Conservation (phyloP, 2,329 filamentous ascomycete genomes). For the Samsoniella hepiali region DNA sequence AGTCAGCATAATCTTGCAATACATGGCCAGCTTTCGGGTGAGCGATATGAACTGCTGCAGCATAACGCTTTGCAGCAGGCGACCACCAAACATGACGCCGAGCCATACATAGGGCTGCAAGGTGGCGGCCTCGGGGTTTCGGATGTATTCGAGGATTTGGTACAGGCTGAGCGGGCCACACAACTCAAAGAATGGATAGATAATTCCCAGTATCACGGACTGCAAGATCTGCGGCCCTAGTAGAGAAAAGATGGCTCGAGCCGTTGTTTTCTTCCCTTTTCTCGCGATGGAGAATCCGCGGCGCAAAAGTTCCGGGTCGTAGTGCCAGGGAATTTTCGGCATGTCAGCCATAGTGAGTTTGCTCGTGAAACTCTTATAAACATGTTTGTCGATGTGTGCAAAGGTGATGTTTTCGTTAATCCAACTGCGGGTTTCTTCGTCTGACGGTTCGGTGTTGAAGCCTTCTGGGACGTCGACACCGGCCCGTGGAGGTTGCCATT, state of each 20-base stretch:
- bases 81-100: conserved; percentile 50
- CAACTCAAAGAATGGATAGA: conserved; percentile 43
- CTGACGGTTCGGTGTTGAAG: conserved; percentile 38
- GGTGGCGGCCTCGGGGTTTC: conserved; percentile 40
- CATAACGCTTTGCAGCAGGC: conserved; percentile 43
- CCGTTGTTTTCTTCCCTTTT: conserved; percentile 29
- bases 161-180: conserved; percentile 53
- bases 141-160: conserved; percentile 49
- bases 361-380: conserved; percentile 41
- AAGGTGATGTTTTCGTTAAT: conserved; percentile 49
- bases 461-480: conserved; percentile 37
- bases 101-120: conserved; percentile 53
- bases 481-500: conserved; percentile 46
- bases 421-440: conserved; percentile 54
- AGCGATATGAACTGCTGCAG: conserved; percentile 57
- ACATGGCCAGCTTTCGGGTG: conserved; percentile 52
- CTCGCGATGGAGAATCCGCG: background rate
- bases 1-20: conserved; percentile 53
- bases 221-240: conserved; percentile 39
- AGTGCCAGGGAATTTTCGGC: conserved; percentile 50
- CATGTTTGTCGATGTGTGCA: conserved; percentile 23
- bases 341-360: conserved; percentile 46
- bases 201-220: conserved; percentile 42
- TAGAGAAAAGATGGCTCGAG: conserved; percentile 43
- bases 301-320: conserved; percentile 8